Conservation (phyloP, 192 early-diverging fungal species). For the Coemansia sp. region DNA sequence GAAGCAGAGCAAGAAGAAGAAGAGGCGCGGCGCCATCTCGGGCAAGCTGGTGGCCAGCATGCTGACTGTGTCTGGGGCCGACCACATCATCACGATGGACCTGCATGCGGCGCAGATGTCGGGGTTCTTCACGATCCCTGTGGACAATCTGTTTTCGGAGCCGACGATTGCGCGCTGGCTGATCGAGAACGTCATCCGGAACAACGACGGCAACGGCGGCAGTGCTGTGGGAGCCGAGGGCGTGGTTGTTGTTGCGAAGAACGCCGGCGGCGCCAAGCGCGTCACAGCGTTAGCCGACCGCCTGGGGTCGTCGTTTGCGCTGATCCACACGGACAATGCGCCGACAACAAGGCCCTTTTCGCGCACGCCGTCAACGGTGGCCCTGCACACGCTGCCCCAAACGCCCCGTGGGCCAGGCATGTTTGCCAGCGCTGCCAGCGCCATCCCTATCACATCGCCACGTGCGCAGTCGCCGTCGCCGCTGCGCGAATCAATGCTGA, state of each 20-base stretch:
- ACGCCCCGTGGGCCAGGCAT: slow-evolving; percentile 50
- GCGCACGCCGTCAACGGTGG: slow-evolving; percentile 55
- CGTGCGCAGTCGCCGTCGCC: slow-evolving; percentile 35
- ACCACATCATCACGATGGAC: slow-evolving; percentile 99
- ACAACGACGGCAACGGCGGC: slow-evolving; percentile 38
- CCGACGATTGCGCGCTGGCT: slow-evolving; percentile 90
- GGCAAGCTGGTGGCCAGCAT: slow-evolving; percentile 97
- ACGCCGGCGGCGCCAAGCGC: slow-evolving; percentile 95
- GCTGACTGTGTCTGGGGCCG: slow-evolving; percentile 89
- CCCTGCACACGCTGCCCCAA: slow-evolving; percentile 53
- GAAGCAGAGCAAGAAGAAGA: slow-evolving; percentile 99
- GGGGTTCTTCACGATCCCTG: slow-evolving; percentile 93
- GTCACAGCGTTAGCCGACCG: slow-evolving; percentile 94
- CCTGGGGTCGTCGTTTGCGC: slow-evolving; percentile 90
- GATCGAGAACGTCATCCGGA: slow-evolving; percentile 68
- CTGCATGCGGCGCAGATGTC: slow-evolving; percentile 93
- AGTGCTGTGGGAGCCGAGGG: slow-evolving; percentile 13
- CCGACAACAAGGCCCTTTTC: slow-evolving; percentile 52
- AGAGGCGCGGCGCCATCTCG: slow-evolving; percentile 91
- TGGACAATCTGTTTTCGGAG: slow-evolving; percentile 93
- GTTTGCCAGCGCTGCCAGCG: slow-evolving; percentile 48
- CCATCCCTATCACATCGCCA: slow-evolving; percentile 33
- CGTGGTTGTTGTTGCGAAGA: slow-evolving; percentile 88
- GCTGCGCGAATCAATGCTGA: slow-evolving; percentile 12
- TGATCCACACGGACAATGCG: slow-evolving; percentile 89